A percentile compares a stretch with the other conserved stretches of the same genome.
Evolutionary conservation across 345 rosid species (phyloP).

Genomic region (Luvunga scandens): DNA sequence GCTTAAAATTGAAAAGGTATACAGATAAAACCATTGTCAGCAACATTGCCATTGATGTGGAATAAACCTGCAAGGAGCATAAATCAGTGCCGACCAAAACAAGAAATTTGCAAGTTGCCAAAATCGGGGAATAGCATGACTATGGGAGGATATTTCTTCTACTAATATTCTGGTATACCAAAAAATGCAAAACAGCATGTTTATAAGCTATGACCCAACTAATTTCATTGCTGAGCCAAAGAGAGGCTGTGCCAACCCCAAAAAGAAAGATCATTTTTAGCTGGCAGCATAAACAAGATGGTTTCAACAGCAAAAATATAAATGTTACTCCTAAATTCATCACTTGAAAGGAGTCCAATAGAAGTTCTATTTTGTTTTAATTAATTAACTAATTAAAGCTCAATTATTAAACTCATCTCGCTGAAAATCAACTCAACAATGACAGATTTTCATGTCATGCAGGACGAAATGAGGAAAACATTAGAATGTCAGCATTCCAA

Average conservation of each 20-base stretch:
- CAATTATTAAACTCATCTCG: background rate
- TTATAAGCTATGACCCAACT: background rate
- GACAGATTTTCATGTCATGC: background rate
- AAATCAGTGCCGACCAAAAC: background rate
- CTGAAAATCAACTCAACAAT: background rate
- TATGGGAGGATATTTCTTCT: background rate
- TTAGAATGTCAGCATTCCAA: background rate
- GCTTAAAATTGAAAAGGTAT: constrained; percentile 66
- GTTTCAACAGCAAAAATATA: background rate
- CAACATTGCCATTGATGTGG: constrained; percentile 92
- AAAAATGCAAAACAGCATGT: background rate
- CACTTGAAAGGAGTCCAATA: background rate
- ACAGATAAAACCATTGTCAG: constrained; percentile 73
- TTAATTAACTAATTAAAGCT: background rate
- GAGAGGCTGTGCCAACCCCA: background rate
- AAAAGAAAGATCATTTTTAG: background rate
- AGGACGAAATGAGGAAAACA: background rate
- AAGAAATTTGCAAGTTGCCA: background rate
- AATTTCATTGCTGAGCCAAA: background rate
- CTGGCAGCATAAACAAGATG: background rate
- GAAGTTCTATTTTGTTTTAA: background rate
- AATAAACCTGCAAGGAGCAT: constrained; percentile 52
- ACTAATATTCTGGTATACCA: background rate
- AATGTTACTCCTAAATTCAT: background rate
- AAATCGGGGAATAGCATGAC: background rate